Conservation (phyloP, 345 rosid genomes). For the Eucalyptus regnans region DNA sequence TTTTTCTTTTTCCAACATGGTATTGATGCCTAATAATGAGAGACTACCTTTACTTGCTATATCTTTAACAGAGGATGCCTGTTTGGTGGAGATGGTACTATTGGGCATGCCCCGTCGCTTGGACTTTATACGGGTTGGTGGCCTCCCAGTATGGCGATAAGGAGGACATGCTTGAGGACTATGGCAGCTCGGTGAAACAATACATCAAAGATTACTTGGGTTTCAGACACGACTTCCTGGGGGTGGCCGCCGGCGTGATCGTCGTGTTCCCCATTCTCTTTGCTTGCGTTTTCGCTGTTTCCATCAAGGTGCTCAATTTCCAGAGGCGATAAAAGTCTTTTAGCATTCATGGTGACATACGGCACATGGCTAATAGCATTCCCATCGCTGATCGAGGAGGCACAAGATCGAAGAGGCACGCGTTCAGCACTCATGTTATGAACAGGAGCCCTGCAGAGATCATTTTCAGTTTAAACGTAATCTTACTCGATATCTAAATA, state of each 20-base stretch:
- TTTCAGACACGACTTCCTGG: conserved; percentile 16
- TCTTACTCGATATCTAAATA: too few species aligned
- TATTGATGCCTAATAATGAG: not conserved
- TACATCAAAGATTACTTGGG: conserved; percentile 6
- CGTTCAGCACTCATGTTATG: not conserved
- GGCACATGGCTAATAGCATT: not conserved
- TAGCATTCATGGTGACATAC: not conserved
- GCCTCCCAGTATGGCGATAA: conserved; percentile 26
- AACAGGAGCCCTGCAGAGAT: not conserved
- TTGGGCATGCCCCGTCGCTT: conserved; percentile 25
- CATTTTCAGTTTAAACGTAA: not conserved
- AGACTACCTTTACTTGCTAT: not conserved
- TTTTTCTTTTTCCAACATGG: not conserved
- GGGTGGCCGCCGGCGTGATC: conserved; percentile 12
- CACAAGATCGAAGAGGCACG: not conserved
- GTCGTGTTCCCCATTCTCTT: conserved; percentile 7
- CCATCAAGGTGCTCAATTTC: conserved; percentile 18
- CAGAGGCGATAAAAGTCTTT: conserved; percentile 4
- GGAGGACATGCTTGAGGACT: not conserved
- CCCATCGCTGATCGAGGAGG: not conserved
- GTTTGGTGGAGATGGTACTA: conserved; percentile 46
- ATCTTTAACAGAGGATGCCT: conserved; percentile 18
- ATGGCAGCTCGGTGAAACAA: not conserved
- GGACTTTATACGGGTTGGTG: conserved; percentile 27
- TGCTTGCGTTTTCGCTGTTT: conserved; percentile 3